Base-by-base conservation (phyloP, 148 eudicot genomes). In the Camellia japonica region DNA sequence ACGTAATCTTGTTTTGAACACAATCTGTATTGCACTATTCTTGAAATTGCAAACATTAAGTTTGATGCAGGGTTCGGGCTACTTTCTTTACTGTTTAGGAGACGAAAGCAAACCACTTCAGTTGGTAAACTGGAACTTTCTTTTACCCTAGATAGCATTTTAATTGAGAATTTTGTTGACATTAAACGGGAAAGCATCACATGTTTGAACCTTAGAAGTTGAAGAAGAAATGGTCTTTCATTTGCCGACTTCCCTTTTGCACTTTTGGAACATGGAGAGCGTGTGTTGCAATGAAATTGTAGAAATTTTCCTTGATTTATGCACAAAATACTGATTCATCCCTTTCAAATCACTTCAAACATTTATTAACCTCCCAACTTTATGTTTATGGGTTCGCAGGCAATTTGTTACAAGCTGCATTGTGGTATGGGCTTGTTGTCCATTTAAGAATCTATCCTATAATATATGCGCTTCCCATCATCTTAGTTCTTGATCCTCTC, bases 341-440 rank as follows among this genome's bases (percentile, higher is more conserved):
- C 13, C 6, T 30, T 30, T 9, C 4, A 2, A 44, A 6, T 4
- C 62, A 51, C 38, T 38, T 0, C 59, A 14, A 49, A 30, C 38
- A 38, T 63, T 63, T 64, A 13, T 49, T 47, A 3, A 38, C 65
- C 54, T 60, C 52, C 38, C 38, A 30, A 30, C 38, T 30, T 30
- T 30, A n/a, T 65, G 59, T 56, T 74, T 78, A 6, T 46, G 14
- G 9, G 0, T 70, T 71, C 74, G 75, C 90, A 93, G 99, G 94
- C 73, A 78, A 78, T 60, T 75, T 91, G 64, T 76, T 85, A 65
- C 94, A 92, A 86, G 97, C 94, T 83, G 93, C 99, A 78, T 74
- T 96, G 70, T 96, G 98, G 98, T 96, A 92, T 86, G 99, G 99
- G 76, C 90, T 95, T 68, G 92, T 93, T 81, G 99, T 95, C 81